Percentiles rank a stretch among this genome's conserved stretches.
Conservation (phyloP, 768 basidiomycete genomes). For the Pleurotus sapidus region DNA sequence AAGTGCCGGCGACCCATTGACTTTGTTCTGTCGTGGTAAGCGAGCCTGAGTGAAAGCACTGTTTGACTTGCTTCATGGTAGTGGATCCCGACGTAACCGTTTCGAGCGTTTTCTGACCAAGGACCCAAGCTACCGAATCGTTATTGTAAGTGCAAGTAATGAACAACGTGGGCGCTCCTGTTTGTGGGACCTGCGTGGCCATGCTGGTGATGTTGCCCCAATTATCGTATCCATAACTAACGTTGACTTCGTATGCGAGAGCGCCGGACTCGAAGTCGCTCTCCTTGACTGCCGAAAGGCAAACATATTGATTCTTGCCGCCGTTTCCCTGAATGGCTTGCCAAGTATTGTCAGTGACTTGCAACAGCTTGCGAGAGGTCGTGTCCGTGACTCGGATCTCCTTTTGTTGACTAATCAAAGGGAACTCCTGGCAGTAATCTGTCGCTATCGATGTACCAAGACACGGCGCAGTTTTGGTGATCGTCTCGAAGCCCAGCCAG, state of each 20-base stretch:
- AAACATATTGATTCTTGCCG: neutral
- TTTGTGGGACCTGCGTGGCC: neutral
- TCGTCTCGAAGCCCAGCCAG: constrained; percentile 12
- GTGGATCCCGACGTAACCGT: neutral
- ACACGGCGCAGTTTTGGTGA: constrained; percentile 7
- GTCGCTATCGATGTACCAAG: constrained; percentile 5
- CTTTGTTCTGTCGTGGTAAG: neutral
- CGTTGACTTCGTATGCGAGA: constrained; percentile 7
- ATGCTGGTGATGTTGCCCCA: constrained; percentile 9
- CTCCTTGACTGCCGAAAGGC: neutral
- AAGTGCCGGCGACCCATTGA: neutral
- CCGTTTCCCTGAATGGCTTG: neutral
- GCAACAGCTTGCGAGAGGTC: neutral
- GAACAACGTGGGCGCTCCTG: neutral
- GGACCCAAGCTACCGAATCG: constrained; percentile 2
- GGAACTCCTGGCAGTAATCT: constrained; percentile 8
- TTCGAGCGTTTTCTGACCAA: constrained; percentile 8
- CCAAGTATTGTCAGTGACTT: neutral
- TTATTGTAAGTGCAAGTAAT: neutral
- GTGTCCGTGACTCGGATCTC: neutral
- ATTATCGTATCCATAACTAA: constrained; percentile 2
- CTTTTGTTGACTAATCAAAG: constrained; percentile 8
- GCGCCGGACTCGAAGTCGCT: neutral
- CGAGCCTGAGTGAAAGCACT: neutral
- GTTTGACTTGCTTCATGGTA: neutral